Percentiles rank a stretch among this genome's conserved stretches.
phyloP scores from a whole-genome alignment of 2,329 filamentous ascomycete genomes.

The Thielaviopsis cerberus region DNA sequence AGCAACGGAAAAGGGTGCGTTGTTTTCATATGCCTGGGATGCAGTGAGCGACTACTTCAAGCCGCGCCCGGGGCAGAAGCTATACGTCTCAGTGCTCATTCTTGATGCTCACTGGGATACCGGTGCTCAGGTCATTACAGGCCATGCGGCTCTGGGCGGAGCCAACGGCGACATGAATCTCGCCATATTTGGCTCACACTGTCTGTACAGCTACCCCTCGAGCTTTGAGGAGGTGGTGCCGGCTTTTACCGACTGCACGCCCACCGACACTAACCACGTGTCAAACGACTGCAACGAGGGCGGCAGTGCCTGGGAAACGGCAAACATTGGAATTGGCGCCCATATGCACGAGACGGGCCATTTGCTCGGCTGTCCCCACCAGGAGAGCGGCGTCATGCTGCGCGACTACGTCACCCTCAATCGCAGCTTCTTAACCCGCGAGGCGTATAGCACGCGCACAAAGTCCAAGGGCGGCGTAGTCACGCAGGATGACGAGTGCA shows the following conservation, averaged over 20 bases:
- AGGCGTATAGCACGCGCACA: slow-evolving; percentile 74
- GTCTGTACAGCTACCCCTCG: slow-evolving; percentile 75
- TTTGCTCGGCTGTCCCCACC: slow-evolving; percentile 74
- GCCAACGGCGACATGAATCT: slow-evolving; percentile 55
- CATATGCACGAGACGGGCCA: slow-evolving; percentile 85
- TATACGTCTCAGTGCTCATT: slow-evolving; percentile 72
- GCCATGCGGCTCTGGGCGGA: slow-evolving; percentile 71
- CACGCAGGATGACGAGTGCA: slow-evolving; percentile 62
- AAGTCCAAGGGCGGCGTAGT: slow-evolving; percentile 65
- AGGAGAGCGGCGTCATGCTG: slow-evolving; percentile 81
- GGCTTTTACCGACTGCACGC: slow-evolving; percentile 77
- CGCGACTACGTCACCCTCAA: slow-evolving; percentile 73
- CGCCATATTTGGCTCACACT: slow-evolving; percentile 83
- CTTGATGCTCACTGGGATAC: slow-evolving; percentile 82
- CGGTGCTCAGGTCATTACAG: slow-evolving; percentile 47
- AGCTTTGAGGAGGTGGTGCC: slow-evolving; percentile 78
- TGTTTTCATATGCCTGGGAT: slow-evolving; percentile 60
- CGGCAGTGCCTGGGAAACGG: slow-evolving; percentile 88
- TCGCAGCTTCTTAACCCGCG: slow-evolving; percentile 61
- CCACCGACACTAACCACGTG: slow-evolving; percentile 61
- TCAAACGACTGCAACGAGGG: slow-evolving; percentile 75
- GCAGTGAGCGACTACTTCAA: slow-evolving; percentile 65
- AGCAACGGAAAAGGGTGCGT: slow-evolving; percentile 49
- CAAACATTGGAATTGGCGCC: slow-evolving; percentile 80
- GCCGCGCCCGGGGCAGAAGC: slow-evolving; percentile 56